Base-by-base conservation (phyloP, 2,329 filamentous ascomycete genomes). In the Trichoderma harzianum region DNA sequence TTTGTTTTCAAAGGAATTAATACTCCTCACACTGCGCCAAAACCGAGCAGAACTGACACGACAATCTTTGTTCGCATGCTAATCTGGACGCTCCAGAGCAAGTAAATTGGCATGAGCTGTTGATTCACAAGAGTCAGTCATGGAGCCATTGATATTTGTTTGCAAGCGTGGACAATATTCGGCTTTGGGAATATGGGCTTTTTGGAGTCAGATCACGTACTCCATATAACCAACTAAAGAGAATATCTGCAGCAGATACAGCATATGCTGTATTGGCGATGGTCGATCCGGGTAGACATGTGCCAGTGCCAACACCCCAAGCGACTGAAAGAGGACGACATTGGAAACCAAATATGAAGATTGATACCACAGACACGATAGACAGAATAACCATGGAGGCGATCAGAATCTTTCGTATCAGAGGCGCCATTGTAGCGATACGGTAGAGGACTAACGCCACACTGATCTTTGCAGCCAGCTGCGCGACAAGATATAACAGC, bases 61-160 rank as follows among this genome's bases (percentile, higher is more conserved):
- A 65, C 62, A 53, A 65, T 14, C n/a, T 65, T 65, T 32, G 62
- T 65, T 34, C 62, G 39, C 43, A 53, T 24, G 62, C 62, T 65
- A 5, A 65, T 65, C 24, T 65, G 62, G 43, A 65, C 62, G 32
- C 62, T 65, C 62, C 62, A 65, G 43, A 65, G 62, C 43, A 65
- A 18, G 43, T 65, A 65, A 8, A 65, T 53, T 7, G 62, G 62
- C 28, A 65, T 18, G 6, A 65, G 62, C 62, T 65, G n/a, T 21
- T 53, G 8, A 34, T 18, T 32, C 21, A 7, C 16, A 53, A 16
- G 4, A 10, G 43, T 65, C 36, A 65, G 43, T 21, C 14, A 34
- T 51, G 11, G n/a, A 34, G 43, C 8, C 7, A 7, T 34, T 65
- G n/a, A 26, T 24, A 34, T 7, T 16, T 26, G 4, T 7, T 21